These are phyloP conservation scores for Pseudofabraea citricarpa DNA, from an alignment of 2,329 filamentous ascomycete species.

Conservation along the genomic window DNA sequence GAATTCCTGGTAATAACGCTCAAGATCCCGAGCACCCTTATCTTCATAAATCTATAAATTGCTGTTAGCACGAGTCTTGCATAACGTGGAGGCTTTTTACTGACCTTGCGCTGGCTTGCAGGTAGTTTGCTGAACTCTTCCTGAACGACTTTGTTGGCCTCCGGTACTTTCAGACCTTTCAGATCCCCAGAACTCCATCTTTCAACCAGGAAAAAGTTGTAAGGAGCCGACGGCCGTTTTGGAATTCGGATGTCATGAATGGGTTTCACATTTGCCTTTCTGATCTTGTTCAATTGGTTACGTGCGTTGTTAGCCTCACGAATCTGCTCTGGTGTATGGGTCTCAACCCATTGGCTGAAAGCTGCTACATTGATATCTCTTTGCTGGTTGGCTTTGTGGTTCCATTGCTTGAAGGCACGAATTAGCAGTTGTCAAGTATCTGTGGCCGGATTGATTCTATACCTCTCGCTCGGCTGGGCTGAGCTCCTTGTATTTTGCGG, in stretches of 20 bases:
- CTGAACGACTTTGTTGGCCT: slow-evolving; percentile 35
- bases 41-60: slow-evolving; percentile 29
- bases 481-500: slow-evolving; percentile 29
- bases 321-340: slow-evolving; percentile 52
- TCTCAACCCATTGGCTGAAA: slow-evolving; percentile 49
- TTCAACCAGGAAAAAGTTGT: slow-evolving; percentile 38
- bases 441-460: no score
- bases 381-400: slow-evolving; percentile 43
- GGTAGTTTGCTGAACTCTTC: slow-evolving; percentile 44
- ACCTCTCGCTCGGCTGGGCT: slow-evolving; percentile 31
- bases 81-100: no score
- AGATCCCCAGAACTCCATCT: slow-evolving; percentile 44
- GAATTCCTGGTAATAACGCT: slow-evolving; percentile 25
- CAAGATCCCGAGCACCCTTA: slow-evolving; percentile 14
- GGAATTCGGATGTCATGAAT: slow-evolving; percentile 51
- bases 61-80: no score
- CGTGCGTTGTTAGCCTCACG: slow-evolving; percentile 55
- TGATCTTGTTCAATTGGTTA: slow-evolving; percentile 14
- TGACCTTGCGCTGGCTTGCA: no score
- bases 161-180: slow-evolving; percentile 34
- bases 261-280: slow-evolving; percentile 12
- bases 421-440: no score
- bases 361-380: slow-evolving; percentile 36
- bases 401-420: slow-evolving; percentile 52
- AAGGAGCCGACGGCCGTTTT: slow-evolving; percentile 36